These are phyloP conservation scores for Phellinidium pouzarii DNA, from an alignment of 1,284 basidiomycete species.

Conservation along the genomic window DNA sequence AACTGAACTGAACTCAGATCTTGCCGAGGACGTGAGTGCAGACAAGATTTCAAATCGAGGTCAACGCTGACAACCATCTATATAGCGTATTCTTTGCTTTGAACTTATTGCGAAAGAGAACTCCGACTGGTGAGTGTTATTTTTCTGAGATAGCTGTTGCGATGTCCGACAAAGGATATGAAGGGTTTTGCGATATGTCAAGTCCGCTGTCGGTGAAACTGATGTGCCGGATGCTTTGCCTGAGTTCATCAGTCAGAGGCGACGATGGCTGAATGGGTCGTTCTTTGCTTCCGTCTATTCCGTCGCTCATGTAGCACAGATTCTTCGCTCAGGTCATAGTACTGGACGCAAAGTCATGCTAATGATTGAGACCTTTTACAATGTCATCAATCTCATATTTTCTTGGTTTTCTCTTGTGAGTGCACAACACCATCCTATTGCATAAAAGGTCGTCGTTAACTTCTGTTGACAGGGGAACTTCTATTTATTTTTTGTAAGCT, in stretches of 20 bases:
- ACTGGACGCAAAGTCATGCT: slow-evolving; percentile 67
- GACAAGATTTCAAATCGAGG: not conserved
- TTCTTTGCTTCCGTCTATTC: slow-evolving; percentile 92
- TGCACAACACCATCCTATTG: slow-evolving; percentile 17
- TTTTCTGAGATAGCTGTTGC: not conserved
- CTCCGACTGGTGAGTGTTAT: slow-evolving; percentile 59
- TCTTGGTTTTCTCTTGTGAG: slow-evolving; percentile 89
- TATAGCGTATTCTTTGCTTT: slow-evolving; percentile 90
- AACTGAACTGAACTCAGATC: slow-evolving; percentile 38
- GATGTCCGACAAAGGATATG: not conserved
- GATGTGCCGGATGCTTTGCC: slow-evolving; percentile 92
- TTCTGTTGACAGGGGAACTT: slow-evolving; percentile 67
- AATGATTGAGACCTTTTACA: slow-evolving; percentile 82
- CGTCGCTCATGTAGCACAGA: slow-evolving; percentile 78
- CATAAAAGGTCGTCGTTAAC: slow-evolving; percentile 4
- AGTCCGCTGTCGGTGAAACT: slow-evolving; percentile 91
- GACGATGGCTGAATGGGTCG: slow-evolving; percentile 90
- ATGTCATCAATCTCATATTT: slow-evolving; percentile 82
- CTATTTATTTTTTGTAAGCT: slow-evolving; percentile 89
- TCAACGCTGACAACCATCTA: slow-evolving; percentile 14
- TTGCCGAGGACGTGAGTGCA: slow-evolving; percentile 72
- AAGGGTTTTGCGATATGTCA: slow-evolving; percentile 94
- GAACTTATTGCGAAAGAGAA: slow-evolving; percentile 92
- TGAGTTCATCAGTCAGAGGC: slow-evolving; percentile 92
- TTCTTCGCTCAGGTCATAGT: slow-evolving; percentile 82